Conservation (phyloP, 169 alveolate species). For the Cryptosporidium meleagridis region DNA sequence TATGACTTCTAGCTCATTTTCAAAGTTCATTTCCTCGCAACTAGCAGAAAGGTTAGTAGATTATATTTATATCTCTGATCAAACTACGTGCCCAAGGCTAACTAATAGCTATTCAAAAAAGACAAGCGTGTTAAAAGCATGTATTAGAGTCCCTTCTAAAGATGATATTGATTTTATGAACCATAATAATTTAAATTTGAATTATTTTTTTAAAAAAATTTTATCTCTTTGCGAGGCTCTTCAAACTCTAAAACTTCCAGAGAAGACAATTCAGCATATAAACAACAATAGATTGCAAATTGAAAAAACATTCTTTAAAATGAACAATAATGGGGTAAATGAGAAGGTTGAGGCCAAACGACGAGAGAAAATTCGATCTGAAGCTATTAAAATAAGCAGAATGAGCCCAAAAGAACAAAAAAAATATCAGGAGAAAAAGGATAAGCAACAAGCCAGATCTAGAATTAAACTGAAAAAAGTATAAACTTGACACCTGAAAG, state of each 20-base stretch:
- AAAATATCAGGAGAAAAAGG: slow-evolving; percentile 71
- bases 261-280: slow-evolving; percentile 49
- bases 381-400: slow-evolving; percentile 26
- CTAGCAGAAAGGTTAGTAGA: not conserved
- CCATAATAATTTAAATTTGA: not conserved
- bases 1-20: not conserved
- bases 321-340: not conserved
- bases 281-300: slow-evolving; percentile 25
- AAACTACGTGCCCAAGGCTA: slow-evolving; percentile 61
- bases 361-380: slow-evolving; percentile 35
- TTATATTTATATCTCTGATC: slow-evolving; percentile 67
- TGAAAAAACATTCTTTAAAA: slow-evolving; percentile 17
- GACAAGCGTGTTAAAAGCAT: slow-evolving; percentile 19
- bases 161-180: slow-evolving; percentile 18
- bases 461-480: slow-evolving; percentile 36
- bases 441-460: slow-evolving; percentile 45
- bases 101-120: slow-evolving; percentile 35
- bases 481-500: not conserved
- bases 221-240: slow-evolving; percentile 17
- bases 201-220: slow-evolving; percentile 34
- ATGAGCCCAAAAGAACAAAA: slow-evolving; percentile 73
- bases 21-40: slow-evolving; percentile 16
- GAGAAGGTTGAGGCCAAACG: slow-evolving; percentile 47
- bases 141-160: slow-evolving; percentile 16
- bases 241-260: slow-evolving; percentile 18